Evolutionary conservation across 305 asterid species (phyloP).

Genomic region (Fraxinus sp.): DNA sequence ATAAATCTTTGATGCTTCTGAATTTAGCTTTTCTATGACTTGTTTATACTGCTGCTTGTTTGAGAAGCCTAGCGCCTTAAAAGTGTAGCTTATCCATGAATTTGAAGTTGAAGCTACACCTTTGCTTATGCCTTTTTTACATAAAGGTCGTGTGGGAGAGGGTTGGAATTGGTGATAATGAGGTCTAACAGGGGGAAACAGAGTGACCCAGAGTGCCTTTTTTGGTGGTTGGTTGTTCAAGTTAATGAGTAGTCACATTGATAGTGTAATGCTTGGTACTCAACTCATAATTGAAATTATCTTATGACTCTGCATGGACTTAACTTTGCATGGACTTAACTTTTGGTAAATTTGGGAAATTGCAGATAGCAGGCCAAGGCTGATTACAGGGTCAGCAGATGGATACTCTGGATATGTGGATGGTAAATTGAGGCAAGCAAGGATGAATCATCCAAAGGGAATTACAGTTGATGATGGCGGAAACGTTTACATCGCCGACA

Average conservation of each 20-base stretch:
- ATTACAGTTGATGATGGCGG: conserved; percentile 88
- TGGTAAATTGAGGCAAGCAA: conserved; percentile 77
- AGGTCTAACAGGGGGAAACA: background rate
- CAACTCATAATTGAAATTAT: background rate
- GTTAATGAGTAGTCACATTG: background rate
- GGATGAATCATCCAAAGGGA: conserved; percentile 96
- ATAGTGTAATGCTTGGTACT: background rate
- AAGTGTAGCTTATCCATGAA: background rate
- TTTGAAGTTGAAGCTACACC: background rate
- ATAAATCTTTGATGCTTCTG: conserved; percentile 1
- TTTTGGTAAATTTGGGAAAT: conserved; percentile 14
- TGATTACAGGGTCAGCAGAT: conserved; percentile 87
- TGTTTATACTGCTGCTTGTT: background rate
- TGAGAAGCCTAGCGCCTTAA: background rate
- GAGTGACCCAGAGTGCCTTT: background rate
- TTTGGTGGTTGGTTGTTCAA: conserved; percentile 14
- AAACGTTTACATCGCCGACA: conserved; percentile 84
- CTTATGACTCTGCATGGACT: background rate
- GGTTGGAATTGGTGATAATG: background rate
- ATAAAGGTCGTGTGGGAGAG: background rate
- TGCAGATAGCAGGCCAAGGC: conserved; percentile 79
- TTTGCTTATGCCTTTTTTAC: background rate
- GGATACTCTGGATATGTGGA: conserved; percentile 88
- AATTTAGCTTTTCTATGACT: conserved; percentile 9
- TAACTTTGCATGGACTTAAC: conserved; percentile 25